These are phyloP conservation scores for Asterophora lycoperdoides DNA, from an alignment of 768 basidiomycete genomes.

Conservation along the genomic window DNA sequence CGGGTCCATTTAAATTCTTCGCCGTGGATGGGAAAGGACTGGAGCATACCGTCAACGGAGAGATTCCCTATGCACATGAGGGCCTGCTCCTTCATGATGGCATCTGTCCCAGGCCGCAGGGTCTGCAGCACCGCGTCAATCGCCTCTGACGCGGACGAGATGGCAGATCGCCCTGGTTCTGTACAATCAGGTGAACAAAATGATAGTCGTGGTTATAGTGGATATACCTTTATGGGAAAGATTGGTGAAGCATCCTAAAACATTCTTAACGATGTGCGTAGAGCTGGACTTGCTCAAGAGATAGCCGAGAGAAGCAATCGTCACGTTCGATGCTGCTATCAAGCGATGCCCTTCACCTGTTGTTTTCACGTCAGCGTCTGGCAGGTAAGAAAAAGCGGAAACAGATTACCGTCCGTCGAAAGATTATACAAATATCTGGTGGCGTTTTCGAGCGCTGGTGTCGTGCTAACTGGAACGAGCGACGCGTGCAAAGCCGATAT, in stretches of 20 bases:
- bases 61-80: conserved; percentile 15
- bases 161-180: conserved; percentile 14
- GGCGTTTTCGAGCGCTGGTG: conserved; percentile 11
- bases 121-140: conserved; percentile 7
- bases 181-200: background rate
- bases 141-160: conserved; percentile 6
- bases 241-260: conserved; percentile 17
- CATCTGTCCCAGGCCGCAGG: conserved; percentile 5
- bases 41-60: conserved; percentile 10
- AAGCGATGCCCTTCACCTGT: conserved; percentile 9
- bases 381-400: background rate
- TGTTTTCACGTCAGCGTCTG: background rate
- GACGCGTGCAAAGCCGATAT: conserved; percentile 6
- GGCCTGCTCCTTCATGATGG: conserved; percentile 14
- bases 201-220: too few relatives aligned
- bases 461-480: background rate
- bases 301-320: conserved; percentile 7
- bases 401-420: conserved; percentile 12
- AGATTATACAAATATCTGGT: conserved; percentile 17
- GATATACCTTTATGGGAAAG: conserved; percentile 15
- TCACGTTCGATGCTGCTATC: conserved; percentile 2
- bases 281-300: conserved; percentile 6
- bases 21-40: background rate
- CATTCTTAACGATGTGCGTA: conserved; percentile 7
- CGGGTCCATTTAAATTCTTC: background rate